phyloP scores from a whole-genome alignment of 2,329 filamentous ascomycete species.

The Colletotrichum sp. region DNA sequence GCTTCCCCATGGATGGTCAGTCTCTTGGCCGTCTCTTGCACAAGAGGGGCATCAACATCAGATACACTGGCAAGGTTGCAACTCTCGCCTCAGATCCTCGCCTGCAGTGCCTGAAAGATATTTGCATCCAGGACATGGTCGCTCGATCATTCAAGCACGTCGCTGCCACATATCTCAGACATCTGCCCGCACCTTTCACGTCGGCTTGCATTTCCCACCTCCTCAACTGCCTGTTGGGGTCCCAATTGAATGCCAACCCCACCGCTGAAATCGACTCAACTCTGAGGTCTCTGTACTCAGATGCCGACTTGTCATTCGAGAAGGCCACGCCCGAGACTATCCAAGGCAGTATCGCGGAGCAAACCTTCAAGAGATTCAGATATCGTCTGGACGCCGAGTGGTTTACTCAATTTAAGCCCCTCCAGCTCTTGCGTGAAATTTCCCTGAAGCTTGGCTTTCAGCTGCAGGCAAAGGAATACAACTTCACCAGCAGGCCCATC shows the following conservation, averaged over 20 bases:
- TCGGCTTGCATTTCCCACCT: constrained; percentile 82
- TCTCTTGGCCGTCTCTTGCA: constrained; percentile 88
- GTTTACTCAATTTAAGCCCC: constrained; percentile 68
- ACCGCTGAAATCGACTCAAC: constrained; percentile 76
- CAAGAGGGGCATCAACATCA: constrained; percentile 95
- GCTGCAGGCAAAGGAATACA: constrained; percentile 70
- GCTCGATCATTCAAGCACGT: constrained; percentile 96
- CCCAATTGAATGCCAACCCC: constrained; percentile 76
- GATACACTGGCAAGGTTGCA: constrained; percentile 90
- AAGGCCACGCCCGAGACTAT: constrained; percentile 76
- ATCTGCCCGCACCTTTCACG: constrained; percentile 80
- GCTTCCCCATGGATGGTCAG: constrained; percentile 98
- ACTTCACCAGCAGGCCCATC: constrained; percentile 34
- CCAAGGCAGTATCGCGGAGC: constrained; percentile 69
- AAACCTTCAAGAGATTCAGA: constrained; percentile 77
- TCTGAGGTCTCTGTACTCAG: constrained; percentile 77
- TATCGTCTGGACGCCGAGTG: constrained; percentile 74
- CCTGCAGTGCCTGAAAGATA: constrained; percentile 75
- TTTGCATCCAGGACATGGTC: constrained; percentile 91
- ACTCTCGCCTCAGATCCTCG: constrained; percentile 71
- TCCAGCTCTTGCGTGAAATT: constrained; percentile 89
- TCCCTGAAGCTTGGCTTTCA: constrained; percentile 90
- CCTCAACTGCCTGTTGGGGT: constrained; percentile 90
- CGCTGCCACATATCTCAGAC: constrained; percentile 77
- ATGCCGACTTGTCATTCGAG: constrained; percentile 83